Percentiles rank a stretch among this genome's conserved stretches.
These are phyloP conservation scores for Sporopachydermia cereana DNA, from an alignment of 1,139 yeast species.

Conservation along the genomic window DNA sequence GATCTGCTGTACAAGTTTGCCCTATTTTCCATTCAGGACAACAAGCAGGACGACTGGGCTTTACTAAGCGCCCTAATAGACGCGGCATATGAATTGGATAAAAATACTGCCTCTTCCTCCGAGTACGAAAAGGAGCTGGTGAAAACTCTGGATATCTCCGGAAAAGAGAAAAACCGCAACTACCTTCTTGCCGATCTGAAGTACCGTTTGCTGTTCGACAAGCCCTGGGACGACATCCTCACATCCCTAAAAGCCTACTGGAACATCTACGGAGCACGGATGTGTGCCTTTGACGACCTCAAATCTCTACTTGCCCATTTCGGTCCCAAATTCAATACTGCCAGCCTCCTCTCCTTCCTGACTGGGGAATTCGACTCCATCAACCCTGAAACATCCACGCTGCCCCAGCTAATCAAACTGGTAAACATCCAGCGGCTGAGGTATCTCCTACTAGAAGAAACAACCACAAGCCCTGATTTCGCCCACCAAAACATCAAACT, in stretches of 20 bases:
- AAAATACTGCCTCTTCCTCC: not conserved
- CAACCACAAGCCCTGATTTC: slow-evolving; percentile 17
- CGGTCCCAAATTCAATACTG: slow-evolving; percentile 8
- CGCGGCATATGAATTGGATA: slow-evolving; percentile 29
- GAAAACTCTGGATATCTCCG: not conserved
- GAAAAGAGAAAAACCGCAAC: not conserved
- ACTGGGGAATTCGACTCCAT: not conserved
- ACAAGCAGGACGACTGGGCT: slow-evolving; percentile 45
- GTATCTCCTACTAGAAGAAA: slow-evolving; percentile 16
- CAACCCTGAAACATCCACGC: slow-evolving; percentile 10
- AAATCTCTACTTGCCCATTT: slow-evolving; percentile 23
- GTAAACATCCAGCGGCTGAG: slow-evolving; percentile 43
- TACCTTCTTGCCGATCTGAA: not conserved
- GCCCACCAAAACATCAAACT: slow-evolving; percentile 24
- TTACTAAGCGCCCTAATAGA: slow-evolving; percentile 44
- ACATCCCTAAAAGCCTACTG: slow-evolving; percentile 33
- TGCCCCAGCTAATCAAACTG: slow-evolving; percentile 27
- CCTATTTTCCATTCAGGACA: slow-evolving; percentile 27
- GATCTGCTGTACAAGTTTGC: slow-evolving; percentile 27
- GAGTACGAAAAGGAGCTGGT: not conserved
- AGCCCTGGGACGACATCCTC: slow-evolving; percentile 14
- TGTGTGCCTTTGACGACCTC: slow-evolving; percentile 52
- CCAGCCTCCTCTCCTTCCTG: slow-evolving; percentile 8
- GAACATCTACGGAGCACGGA: slow-evolving; percentile 33
- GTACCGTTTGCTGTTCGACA: not conserved